Evolutionary conservation across 305 asterid genomes (phyloP).

Genomic region (Andrographis paniculata): DNA sequence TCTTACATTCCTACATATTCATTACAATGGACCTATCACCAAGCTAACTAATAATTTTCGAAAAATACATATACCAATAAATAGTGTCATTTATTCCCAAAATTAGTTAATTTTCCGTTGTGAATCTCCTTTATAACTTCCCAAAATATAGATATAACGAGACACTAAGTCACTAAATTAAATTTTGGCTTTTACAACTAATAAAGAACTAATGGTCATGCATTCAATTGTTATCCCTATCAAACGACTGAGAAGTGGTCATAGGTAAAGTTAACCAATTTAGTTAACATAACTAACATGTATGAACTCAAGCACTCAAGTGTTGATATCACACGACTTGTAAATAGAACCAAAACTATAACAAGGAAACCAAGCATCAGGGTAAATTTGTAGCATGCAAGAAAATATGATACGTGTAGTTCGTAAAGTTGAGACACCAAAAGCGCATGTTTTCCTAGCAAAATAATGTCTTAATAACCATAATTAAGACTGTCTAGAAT

Average conservation of each 20-base stretch:
- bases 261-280: constrained; percentile 3
- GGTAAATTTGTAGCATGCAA: constrained; percentile 10
- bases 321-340: constrained; percentile 88
- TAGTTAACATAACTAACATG: constrained; percentile 49
- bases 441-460: constrained; percentile 90
- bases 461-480: constrained; percentile 12
- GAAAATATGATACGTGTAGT: constrained; percentile 47
- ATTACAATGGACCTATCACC: too few relatives aligned
- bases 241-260: constrained; percentile 4
- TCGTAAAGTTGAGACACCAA: constrained; percentile 81
- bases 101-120: too few relatives aligned
- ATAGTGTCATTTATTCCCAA: too few relatives aligned
- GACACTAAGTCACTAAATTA: too few relatives aligned
- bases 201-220: constrained; percentile 1
- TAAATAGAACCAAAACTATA: constrained; percentile 82
- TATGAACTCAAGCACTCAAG: constrained; percentile 96
- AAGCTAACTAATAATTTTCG: too few relatives aligned
- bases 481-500: constrained; percentile 1
- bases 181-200: too few relatives aligned
- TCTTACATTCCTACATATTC: too few relatives aligned
- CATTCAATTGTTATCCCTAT: constrained; percentile 2
- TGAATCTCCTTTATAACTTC: too few relatives aligned
- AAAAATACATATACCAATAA: too few relatives aligned
- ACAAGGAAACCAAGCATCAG: constrained; percentile 16
- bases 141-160: too few relatives aligned